Percentiles rank a stretch among this genome's conserved stretches.
phyloP scores from a whole-genome alignment of 192 early-diverging fungal genomes.

The Rhizoclosmatium sp. region DNA sequence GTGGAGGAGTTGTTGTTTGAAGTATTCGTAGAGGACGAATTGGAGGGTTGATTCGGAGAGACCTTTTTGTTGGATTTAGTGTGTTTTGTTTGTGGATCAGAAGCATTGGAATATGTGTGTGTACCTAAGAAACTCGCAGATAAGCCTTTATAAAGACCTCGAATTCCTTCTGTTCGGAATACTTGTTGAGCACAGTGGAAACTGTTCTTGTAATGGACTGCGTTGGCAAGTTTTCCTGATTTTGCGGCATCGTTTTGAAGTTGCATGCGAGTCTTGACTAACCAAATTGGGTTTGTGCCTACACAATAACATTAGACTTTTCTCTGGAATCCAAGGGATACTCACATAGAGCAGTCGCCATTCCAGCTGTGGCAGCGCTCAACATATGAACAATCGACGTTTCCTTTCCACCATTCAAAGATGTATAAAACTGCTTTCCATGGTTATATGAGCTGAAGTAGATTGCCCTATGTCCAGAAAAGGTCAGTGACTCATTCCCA shows the following conservation, averaged over 20 bases:
- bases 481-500: neutral
- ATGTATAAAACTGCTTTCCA: conserved; percentile 79
- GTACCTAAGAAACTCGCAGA: conserved; percentile 84
- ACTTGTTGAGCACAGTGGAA: conserved; percentile 76
- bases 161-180: conserved; percentile 79
- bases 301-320: too few species aligned
- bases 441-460: conserved; percentile 94
- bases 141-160: conserved; percentile 88
- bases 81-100: too few species aligned
- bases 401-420: conserved; percentile 78
- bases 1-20: conserved; percentile 68
- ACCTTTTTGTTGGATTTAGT: too few species aligned
- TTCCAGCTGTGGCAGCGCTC: conserved; percentile 77
- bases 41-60: conserved; percentile 91
- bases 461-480: conserved; percentile 70
- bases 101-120: neutral
- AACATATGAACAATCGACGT: conserved; percentile 80
- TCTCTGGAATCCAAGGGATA: too few species aligned
- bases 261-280: conserved; percentile 96
- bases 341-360: conserved; percentile 70
- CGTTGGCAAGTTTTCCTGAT: neutral
- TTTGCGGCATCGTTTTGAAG: conserved; percentile 62
- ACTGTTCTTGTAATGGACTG: conserved; percentile 73
- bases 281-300: conserved; percentile 96
- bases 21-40: conserved; percentile 94